Percentiles rank a stretch among this genome's conserved stretches.
These are phyloP conservation scores for Hymenoscyphus occultus DNA, from an alignment of 2,329 filamentous ascomycete genomes.

Conservation along the genomic window DNA sequence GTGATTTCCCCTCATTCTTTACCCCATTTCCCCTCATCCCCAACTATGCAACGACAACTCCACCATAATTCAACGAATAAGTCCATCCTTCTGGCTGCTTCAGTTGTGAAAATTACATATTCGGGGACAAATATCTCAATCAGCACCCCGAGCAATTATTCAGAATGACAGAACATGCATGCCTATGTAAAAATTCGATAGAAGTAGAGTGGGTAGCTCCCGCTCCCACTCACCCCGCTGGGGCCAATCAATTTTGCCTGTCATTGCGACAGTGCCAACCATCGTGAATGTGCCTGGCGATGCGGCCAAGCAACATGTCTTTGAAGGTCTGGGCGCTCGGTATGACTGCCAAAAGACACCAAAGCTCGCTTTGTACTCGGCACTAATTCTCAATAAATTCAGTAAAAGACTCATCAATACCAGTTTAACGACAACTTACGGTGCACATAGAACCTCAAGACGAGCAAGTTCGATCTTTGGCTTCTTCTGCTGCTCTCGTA, in stretches of 20 bases:
- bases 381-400: neutral
- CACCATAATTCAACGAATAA: neutral
- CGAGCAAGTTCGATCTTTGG: neutral
- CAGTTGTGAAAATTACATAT: neutral
- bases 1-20: neutral
- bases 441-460: neutral
- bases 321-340: neutral
- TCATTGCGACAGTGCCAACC: neutral
- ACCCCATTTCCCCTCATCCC: neutral
- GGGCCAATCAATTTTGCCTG: neutral
- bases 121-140: neutral
- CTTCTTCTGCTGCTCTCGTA: neutral
- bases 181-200: neutral
- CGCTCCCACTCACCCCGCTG: neutral
- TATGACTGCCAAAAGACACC: neutral
- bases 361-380: neutral
- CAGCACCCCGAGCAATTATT: neutral
- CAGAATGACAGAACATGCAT: neutral
- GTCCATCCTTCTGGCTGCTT: neutral
- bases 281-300: neutral
- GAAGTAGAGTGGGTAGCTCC: neutral
- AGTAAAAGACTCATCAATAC: neutral
- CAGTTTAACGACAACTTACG: neutral
- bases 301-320: neutral
- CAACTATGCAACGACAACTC: neutral